These are phyloP conservation scores for Saccharomyces hybrid DNA, from an alignment of 1,139 yeast genomes.

Conservation along the genomic window DNA sequence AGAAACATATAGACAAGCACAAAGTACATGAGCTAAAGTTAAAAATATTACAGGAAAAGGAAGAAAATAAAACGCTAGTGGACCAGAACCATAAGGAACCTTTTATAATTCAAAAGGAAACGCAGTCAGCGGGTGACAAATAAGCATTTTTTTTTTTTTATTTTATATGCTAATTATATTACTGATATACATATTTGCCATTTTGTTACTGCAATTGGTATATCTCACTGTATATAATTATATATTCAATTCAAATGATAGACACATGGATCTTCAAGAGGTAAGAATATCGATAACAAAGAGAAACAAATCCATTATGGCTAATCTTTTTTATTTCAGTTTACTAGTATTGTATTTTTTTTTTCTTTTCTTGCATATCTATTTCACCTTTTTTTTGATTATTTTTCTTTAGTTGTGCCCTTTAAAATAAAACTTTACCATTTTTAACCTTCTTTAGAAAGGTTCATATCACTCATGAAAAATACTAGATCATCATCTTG, in stretches of 20 bases:
- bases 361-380: not conserved
- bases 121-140: not conserved
- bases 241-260: not conserved
- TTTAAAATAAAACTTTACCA: not conserved
- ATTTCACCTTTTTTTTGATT: not conserved
- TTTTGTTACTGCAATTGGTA: not conserved
- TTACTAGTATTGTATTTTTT: not conserved
- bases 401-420: not conserved
- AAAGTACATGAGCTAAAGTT: conserved; percentile 29
- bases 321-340: not conserved
- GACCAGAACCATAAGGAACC: not conserved
- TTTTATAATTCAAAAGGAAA: not conserved
- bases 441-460: conserved; percentile 13
- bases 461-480: conserved; percentile 85
- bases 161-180: not conserved
- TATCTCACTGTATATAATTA: not conserved
- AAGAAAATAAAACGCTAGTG: not conserved
- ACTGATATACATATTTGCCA: not conserved
- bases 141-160: not conserved
- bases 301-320: not conserved
- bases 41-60: conserved; percentile 20
- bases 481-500: conserved; percentile 78
- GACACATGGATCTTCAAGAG: not conserved
- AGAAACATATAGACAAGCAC: conserved; percentile 29
- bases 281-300: not conserved